phyloP scores from a whole-genome alignment of 352 stramenopile genomes.

The Aphanomyces stellatus region DNA sequence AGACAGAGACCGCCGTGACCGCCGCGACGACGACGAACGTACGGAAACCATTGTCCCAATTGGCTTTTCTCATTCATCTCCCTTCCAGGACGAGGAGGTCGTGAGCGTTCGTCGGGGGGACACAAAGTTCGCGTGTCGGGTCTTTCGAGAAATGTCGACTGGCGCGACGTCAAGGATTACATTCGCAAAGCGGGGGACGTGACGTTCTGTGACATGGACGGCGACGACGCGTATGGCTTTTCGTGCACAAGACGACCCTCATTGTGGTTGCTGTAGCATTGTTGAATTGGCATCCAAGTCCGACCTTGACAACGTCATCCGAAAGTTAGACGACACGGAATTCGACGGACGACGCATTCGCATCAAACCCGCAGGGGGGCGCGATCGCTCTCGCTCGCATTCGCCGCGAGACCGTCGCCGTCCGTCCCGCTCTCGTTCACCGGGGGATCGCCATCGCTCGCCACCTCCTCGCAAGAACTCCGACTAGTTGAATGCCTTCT shows the following conservation, averaged over 20 bases:
- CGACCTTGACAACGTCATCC: slow-evolving; percentile 77
- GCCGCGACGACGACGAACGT: no score
- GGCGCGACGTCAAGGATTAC: slow-evolving; percentile 84
- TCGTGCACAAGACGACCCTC: background rate
- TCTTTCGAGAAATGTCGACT: slow-evolving; percentile 66
- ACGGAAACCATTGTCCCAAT: no score
- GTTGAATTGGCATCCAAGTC: slow-evolving; percentile 74
- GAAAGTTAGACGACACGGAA: slow-evolving; percentile 83
- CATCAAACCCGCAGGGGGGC: slow-evolving; percentile 36
- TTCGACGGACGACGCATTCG: slow-evolving; percentile 80
- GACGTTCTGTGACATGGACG: slow-evolving; percentile 78
- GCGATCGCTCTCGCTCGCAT: slow-evolving; percentile 54
- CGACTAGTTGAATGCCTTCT: slow-evolving; percentile 27
- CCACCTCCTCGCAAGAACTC: slow-evolving; percentile 65
- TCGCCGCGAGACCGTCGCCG: slow-evolving; percentile 48
- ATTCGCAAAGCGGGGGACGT: slow-evolving; percentile 74
- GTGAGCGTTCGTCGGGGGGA: slow-evolving; percentile 29
- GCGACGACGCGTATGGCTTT: slow-evolving; percentile 64
- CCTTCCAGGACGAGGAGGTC: slow-evolving; percentile 42
- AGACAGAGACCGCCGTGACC: no score
- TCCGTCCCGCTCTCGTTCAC: slow-evolving; percentile 64
- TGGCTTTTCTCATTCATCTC: slow-evolving; percentile 13
- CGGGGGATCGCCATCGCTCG: slow-evolving; percentile 55
- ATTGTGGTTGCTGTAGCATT: slow-evolving; percentile 28
- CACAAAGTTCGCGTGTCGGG: slow-evolving; percentile 56